These are phyloP conservation scores for Arachnomyces sp. DNA, from an alignment of 2,329 filamentous ascomycete genomes.

Conservation along the genomic window DNA sequence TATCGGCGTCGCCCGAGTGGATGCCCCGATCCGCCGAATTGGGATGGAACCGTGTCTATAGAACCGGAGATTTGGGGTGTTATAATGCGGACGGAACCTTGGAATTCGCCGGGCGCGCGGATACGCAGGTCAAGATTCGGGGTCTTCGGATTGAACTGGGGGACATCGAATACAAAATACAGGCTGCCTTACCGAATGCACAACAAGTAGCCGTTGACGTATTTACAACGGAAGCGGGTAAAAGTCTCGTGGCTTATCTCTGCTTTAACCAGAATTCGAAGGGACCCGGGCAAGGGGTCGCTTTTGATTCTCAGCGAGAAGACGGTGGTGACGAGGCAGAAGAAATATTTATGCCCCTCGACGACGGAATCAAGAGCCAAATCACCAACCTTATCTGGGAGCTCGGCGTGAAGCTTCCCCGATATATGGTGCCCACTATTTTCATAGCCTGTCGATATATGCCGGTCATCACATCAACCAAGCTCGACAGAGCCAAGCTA, in stretches of 20 bases:
- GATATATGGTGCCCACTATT: conserved; percentile 28
- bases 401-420: conserved; percentile 10
- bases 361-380: no score
- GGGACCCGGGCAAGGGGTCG: no score
- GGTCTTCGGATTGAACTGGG: conserved; percentile 92
- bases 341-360: no score
- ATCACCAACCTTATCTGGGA: no score
- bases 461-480: conserved; percentile 26
- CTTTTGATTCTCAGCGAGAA: no score
- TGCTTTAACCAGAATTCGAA: no score
- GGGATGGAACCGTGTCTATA: conserved; percentile 69
- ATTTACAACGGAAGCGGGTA: no score
- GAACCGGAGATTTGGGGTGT: conserved; percentile 77
- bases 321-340: no score
- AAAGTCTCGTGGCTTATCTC: no score
- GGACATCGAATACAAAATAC: conserved; percentile 61
- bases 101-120: conserved; percentile 70
- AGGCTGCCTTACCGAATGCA: conserved; percentile 11
- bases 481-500: conserved; percentile 22
- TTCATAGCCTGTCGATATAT: conserved; percentile 27
- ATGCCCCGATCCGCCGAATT: neutral
- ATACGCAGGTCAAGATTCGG: conserved; percentile 90
- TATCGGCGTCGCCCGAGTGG: conserved; percentile 15
- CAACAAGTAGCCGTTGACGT: no score
- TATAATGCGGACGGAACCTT: conserved; percentile 65